phyloP scores from a whole-genome alignment of 768 basidiomycete species.

The Galerina marginata region DNA sequence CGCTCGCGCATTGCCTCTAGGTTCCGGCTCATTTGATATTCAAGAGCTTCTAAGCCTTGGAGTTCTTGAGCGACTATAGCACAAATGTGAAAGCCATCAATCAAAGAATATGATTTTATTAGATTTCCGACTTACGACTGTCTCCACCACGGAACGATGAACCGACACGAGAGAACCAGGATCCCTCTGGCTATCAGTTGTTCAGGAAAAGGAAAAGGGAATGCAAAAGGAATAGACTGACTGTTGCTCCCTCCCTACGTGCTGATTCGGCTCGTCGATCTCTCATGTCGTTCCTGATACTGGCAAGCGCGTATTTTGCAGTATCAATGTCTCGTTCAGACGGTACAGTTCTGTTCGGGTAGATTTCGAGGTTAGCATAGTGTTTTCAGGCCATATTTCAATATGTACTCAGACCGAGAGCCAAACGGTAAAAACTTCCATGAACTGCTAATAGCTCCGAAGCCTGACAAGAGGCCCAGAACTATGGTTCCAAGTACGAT shows the following conservation, averaged over 20 bases:
- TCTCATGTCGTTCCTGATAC: slow-evolving; percentile 62
- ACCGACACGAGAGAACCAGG: slow-evolving; percentile 58
- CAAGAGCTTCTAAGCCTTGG: slow-evolving; percentile 67
- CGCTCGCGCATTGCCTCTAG: slow-evolving; percentile 54
- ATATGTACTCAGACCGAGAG: slow-evolving; percentile 29
- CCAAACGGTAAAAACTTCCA: slow-evolving; percentile 63
- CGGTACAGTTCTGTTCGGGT: slow-evolving; percentile 38
- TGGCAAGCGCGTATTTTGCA: slow-evolving; percentile 62
- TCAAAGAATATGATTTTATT: not conserved
- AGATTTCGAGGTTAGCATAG: not conserved
- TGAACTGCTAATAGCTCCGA: slow-evolving; percentile 72
- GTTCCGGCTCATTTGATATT: slow-evolving; percentile 69
- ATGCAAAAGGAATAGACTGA: not conserved
- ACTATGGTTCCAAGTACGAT: slow-evolving; percentile 79
- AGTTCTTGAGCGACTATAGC: slow-evolving; percentile 59
- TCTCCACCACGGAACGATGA: slow-evolving; percentile 56
- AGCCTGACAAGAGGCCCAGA: slow-evolving; percentile 81
- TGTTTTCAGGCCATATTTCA: not conserved
- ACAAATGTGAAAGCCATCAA: not conserved
- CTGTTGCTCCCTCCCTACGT: slow-evolving; percentile 18
- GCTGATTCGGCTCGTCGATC: slow-evolving; percentile 41
- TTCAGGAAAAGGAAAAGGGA: not conserved
- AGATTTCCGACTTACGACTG: slow-evolving; percentile 33
- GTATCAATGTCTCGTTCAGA: slow-evolving; percentile 58
- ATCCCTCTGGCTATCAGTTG: slow-evolving; percentile 26